phyloP scores from a whole-genome alignment of 179 eudicot species.

The Patellifolia procumbens region DNA sequence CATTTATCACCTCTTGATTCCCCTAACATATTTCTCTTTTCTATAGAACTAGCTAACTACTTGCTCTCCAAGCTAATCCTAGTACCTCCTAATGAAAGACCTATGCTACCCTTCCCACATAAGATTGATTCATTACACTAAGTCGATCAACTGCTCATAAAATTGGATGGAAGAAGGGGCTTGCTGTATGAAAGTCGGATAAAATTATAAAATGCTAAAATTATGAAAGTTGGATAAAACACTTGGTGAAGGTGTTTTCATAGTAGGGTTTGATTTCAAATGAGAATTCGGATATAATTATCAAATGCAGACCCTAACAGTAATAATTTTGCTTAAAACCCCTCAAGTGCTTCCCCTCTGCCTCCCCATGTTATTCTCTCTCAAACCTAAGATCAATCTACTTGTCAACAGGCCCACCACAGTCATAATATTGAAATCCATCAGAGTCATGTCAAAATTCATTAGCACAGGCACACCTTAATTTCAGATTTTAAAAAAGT shows the following conservation, averaged over 20 bases:
- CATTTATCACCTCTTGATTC: no score
- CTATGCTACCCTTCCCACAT: no score
- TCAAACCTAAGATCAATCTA: background rate
- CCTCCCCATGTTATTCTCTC: background rate
- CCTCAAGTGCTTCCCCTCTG: background rate
- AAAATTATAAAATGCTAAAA: no score
- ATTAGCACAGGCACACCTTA: background rate
- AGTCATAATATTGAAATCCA: background rate
- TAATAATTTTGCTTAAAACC: background rate
- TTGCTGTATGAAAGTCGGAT: background rate
- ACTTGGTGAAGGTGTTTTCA: background rate
- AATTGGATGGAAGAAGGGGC: no score
- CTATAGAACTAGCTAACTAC: no score
- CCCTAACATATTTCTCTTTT: no score
- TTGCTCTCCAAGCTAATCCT: no score
- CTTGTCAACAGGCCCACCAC: background rate
- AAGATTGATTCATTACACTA: no score
- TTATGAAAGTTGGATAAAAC: no score
- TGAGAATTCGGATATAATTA: background rate
- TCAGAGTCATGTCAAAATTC: background rate
- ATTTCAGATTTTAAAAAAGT: background rate
- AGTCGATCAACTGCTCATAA: no score
- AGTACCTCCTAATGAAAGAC: no score
- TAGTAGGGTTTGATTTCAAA: background rate
- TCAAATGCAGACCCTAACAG: background rate